phyloP scores from a whole-genome alignment of 805 yeast genomes.

The Saccharomyces kudriavzevii region DNA sequence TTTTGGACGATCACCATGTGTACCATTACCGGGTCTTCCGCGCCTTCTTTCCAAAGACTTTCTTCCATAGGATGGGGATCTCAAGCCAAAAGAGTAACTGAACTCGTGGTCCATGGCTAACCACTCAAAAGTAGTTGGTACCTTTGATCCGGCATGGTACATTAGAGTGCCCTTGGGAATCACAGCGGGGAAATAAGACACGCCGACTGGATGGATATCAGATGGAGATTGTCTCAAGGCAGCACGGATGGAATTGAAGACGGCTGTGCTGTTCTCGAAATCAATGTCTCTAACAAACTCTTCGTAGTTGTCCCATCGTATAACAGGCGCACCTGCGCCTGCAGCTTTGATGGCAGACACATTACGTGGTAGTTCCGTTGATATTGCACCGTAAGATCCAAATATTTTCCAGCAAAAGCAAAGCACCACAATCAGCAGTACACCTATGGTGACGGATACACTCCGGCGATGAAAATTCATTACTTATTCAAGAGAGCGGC shows the following conservation, averaged over 20 bases:
- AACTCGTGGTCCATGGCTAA: slow-evolving; percentile 58
- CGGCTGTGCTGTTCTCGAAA: slow-evolving; percentile 42
- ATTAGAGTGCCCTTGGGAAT: slow-evolving; percentile 51
- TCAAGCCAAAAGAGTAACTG: slow-evolving; percentile 41
- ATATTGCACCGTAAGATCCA: background rate
- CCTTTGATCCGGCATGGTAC: slow-evolving; percentile 43
- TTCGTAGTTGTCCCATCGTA: slow-evolving; percentile 19
- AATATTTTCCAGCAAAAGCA: background rate
- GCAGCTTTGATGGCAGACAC: background rate
- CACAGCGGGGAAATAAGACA: slow-evolving; percentile 51
- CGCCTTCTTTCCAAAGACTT: slow-evolving; percentile 6
- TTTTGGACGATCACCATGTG: background rate
- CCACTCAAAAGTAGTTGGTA: slow-evolving; percentile 51
- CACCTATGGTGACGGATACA: background rate
- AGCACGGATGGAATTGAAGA: slow-evolving; percentile 48
- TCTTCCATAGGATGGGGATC: slow-evolving; percentile 18
- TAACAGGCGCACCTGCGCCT: background rate
- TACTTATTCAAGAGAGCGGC: background rate
- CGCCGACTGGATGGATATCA: slow-evolving; percentile 48
- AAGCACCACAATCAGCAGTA: background rate
- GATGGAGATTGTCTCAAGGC: slow-evolving; percentile 45
- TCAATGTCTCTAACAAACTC: slow-evolving; percentile 30
- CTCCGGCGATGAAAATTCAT: background rate
- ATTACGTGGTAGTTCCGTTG: background rate
- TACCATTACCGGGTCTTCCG: slow-evolving; percentile 1